Evolutionary conservation across 768 basidiomycete species (phyloP).

Genomic region (Macrolepiota fuliginosa): DNA sequence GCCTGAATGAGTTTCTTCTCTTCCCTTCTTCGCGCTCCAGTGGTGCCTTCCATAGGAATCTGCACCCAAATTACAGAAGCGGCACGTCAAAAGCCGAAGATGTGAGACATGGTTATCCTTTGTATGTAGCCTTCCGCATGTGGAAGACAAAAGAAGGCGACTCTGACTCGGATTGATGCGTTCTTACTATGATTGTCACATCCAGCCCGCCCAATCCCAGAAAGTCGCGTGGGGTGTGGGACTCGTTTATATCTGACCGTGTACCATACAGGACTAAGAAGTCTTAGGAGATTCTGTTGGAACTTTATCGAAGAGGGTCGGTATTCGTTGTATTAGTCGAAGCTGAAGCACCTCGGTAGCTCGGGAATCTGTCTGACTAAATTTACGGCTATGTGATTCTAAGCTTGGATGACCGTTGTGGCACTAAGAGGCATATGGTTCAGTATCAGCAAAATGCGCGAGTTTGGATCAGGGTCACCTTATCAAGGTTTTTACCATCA

Average conservation of each 20-base stretch:
- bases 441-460: background rate
- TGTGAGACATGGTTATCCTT: background rate
- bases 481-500: background rate
- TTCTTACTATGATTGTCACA: background rate
- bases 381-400: background rate
- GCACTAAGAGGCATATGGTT: background rate
- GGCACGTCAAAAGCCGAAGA: background rate
- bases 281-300: conserved; percentile 2
- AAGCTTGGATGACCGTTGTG: background rate
- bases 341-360: background rate
- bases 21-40: background rate
- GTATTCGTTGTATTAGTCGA: background rate
- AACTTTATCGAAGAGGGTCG: background rate
- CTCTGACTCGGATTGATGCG: background rate
- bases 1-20: background rate
- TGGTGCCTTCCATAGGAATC: background rate
- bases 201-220: background rate
- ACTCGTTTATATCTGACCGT: background rate
- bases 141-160: background rate
- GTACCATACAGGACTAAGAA: conserved; percentile 4
- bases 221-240: background rate
- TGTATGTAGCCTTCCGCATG: background rate
- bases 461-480: background rate
- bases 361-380: background rate
- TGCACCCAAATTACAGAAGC: background rate